Conservation (phyloP, 768 basidiomycete genomes). For the Tricholoma hemisulphureum region DNA sequence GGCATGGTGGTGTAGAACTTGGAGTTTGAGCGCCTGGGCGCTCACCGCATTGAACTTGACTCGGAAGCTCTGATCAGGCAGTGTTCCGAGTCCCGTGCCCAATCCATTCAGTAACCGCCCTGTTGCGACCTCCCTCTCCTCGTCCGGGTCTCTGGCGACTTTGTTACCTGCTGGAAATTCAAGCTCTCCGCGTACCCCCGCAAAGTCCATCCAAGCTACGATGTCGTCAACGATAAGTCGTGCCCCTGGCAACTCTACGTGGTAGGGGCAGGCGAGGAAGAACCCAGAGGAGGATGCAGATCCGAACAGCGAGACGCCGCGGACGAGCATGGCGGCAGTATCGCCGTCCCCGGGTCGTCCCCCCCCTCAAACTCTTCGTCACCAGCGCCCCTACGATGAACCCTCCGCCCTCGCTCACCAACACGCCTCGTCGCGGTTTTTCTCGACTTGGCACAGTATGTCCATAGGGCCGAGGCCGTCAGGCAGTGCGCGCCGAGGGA, state of each 20-base stretch:
- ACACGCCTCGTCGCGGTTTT: slow-evolving; percentile 56
- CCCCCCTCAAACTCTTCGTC: slow-evolving; percentile 64
- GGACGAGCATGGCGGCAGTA: slow-evolving; percentile 8
- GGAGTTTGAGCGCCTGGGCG: too few relatives aligned
- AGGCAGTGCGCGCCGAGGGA: too few relatives aligned
- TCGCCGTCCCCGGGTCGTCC: slow-evolving; percentile 12
- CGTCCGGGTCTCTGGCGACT: slow-evolving; percentile 67
- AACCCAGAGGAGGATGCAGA: slow-evolving; percentile 13
- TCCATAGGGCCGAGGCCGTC: too few relatives aligned
- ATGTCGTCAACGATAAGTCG: slow-evolving; percentile 28
- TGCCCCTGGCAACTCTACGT: slow-evolving; percentile 9
- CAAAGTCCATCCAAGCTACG: slow-evolving; percentile 33
- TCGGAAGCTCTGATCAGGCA: too few relatives aligned
- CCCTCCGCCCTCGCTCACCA: background rate
- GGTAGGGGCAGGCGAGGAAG: slow-evolving; percentile 11
- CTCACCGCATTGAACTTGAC: too few relatives aligned
- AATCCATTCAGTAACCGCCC: too few relatives aligned
- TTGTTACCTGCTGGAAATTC: slow-evolving; percentile 70
- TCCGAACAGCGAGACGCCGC: too few relatives aligned
- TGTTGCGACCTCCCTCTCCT: too few relatives aligned
- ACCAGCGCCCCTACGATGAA: too few relatives aligned
- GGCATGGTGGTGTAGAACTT: too few relatives aligned
- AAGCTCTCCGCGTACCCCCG: slow-evolving; percentile 45
- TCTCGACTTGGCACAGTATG: slow-evolving; percentile 76
- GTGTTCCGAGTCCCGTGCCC: too few relatives aligned